Base-by-base conservation (phyloP, 2,329 filamentous ascomycete species). In the Juglanconis oblonga region DNA sequence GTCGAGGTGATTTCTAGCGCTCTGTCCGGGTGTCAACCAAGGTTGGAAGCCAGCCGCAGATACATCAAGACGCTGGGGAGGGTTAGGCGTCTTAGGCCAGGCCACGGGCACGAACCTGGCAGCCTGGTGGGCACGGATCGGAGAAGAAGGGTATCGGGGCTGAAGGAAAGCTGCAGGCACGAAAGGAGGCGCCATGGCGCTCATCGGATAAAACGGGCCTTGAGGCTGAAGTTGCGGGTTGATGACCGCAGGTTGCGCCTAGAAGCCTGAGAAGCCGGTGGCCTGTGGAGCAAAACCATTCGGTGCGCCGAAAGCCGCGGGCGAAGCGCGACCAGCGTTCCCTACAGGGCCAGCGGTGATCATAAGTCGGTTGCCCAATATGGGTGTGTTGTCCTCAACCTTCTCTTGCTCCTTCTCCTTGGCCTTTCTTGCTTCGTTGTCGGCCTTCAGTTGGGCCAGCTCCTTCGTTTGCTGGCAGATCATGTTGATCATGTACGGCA, bases 401-500 rank as follows among this genome's bases (percentile, higher is more conserved):
- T 91, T 94, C 79, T 94, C 71, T 64, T 75, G 68, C 67, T 74
- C 72, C 69, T 74, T 70, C 64, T 76, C 74, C 67, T 69, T 72
- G 58, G 66, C 62, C 68, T 74, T 72, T 63, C 75, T 71, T n/a
- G 72, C 73, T 76, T 99, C 96, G 72, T 98, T 99, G 77, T 99
- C 96, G 64, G 91, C 91, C 83, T 96, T 96, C 63, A 99, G 84
- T 62, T 82, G 74, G 61, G 92, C 86, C 67, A 99, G 89, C 59
- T 96, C 89, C 67, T 89, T 87, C 44, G 91, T 92, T 78, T 98
- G 93, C 76, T 97, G 92, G 67, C 88, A 87, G 65, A 99, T 82
- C 80, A 96, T 90, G 80, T 98, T 99, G 85, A 99, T 98, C 92
- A 99, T 96, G 82, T 96, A 99, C 17, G 95, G 95, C 96, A 99